Conservation (phyloP, 257 asterid species). For the Ocimum tenuiflorum region DNA sequence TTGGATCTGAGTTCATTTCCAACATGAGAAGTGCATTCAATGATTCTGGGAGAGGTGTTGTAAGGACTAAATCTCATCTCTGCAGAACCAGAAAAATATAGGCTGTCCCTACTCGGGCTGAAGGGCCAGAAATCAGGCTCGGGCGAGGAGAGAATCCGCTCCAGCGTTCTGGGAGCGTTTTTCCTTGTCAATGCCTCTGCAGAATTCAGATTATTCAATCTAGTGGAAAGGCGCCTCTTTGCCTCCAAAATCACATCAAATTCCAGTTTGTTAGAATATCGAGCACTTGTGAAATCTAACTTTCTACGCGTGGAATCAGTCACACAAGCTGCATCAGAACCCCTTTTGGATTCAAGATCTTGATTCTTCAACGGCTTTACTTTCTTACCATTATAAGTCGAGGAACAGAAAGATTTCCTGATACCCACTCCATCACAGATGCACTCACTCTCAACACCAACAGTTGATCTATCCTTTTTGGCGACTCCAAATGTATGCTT, state of each 20-base stretch:
- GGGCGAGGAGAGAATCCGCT: conserved; percentile 51
- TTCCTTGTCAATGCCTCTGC: conserved; percentile 14
- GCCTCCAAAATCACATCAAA: conserved; percentile 63
- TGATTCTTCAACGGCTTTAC: conserved; percentile 3
- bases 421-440: conserved; percentile 16
- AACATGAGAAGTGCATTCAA: conserved; percentile 11
- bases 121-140: conserved; percentile 37
- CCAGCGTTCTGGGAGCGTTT: conserved; percentile 44
- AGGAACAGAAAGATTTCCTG: conserved; percentile 12
- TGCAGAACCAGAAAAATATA: conserved; percentile 17
- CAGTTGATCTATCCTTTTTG: conserved; percentile 10
- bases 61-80: conserved; percentile 28
- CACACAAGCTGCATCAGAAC: conserved; percentile 18
- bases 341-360: neutral
- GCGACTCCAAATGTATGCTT: conserved; percentile 44
- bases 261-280: conserved; percentile 27
- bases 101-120: conserved; percentile 35
- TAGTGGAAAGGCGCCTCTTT: conserved; percentile 62
- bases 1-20: no score
- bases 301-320: conserved; percentile 22
- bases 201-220: conserved; percentile 30
- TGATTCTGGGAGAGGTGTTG: conserved; percentile 9
- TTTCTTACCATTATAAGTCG: conserved; percentile 16
- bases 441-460: conserved; percentile 6
- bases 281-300: conserved; percentile 26